Base-by-base conservation (phyloP, 768 basidiomycete species). In the Phlegmacium glaucopus region DNA sequence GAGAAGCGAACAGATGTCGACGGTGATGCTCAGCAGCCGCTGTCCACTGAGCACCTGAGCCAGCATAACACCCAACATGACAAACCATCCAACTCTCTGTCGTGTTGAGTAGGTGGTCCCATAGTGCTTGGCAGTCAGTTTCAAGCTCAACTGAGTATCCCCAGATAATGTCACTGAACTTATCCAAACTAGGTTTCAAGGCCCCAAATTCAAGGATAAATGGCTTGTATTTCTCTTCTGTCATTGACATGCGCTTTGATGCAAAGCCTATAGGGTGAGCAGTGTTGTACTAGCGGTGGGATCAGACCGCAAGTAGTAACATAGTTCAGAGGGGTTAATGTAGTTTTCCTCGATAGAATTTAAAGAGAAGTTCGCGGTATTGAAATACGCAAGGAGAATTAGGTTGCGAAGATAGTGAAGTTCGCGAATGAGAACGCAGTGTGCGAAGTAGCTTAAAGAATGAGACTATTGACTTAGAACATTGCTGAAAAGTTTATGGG, bases 11-110 rank as follows among this genome's bases (percentile, higher is more conserved):
- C 48, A 17, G 50, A 59, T 32, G 54, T 47, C 10, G 47, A 44
- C n/a, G 54, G 51, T 22, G 35, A 61, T 22, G 65, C 61, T n/a
- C 67, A 67, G 51, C 62, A 59, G 16, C 70, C 65, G 8, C 59
- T 72, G 35, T 80, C 68, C 35, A 58, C 60, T 15, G 55, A 63
- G 44, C 64, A 70, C 45, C 68, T 84, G 27, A 73, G 63, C 25
- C 71, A 72, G 54, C 83, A 84, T 57, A 78, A 84, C 55, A 59
- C 67, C 35, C 64, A 69, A 41, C 69, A 72, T 46, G 61, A 59
- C 11, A 72, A 74, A 51, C 62, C 68, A 1, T 44, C 60, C 5
- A 52, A 69, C 0, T 68, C 72, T 2, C 51, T 77, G 47, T 59
- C 22, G 5, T 11, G 42, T 34, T 66, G 1, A 55, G 4, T 0